phyloP scores from a whole-genome alignment of 2,329 filamentous ascomycete genomes.

The Nemania diffusa region DNA sequence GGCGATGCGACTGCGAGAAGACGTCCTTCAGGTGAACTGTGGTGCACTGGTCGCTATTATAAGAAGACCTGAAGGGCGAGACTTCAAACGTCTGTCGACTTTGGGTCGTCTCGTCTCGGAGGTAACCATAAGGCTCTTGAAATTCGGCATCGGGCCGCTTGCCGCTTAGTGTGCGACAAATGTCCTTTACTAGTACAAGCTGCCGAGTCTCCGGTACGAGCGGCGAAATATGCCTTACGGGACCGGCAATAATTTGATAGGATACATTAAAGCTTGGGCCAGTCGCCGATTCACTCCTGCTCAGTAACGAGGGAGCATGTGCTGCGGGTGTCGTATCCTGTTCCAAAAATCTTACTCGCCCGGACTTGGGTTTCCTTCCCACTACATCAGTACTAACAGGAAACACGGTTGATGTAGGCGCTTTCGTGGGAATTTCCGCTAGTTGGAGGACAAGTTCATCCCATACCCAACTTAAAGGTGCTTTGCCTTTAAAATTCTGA shows the following conservation, averaged over 20 bases:
- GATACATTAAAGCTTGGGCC: background rate
- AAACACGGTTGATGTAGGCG: background rate
- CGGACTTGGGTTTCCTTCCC: conserved; percentile 15
- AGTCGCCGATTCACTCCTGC: background rate
- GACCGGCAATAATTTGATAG: background rate
- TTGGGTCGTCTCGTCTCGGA: conserved; percentile 25
- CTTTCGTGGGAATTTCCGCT: conserved; percentile 18
- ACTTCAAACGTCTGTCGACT: conserved; percentile 24
- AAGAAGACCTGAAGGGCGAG: conserved; percentile 14
- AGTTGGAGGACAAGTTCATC: conserved; percentile 31
- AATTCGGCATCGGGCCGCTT: background rate
- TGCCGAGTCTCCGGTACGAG: background rate
- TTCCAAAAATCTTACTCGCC: conserved; percentile 4
- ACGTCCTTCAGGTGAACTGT: conserved; percentile 10
- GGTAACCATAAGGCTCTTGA: conserved; percentile 23
- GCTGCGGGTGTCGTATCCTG: background rate
- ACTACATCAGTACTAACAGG: conserved; percentile 1
- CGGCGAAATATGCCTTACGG: background rate
- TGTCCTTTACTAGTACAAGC: conserved; percentile 26
- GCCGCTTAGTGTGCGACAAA: conserved; percentile 26
- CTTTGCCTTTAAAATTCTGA: conserved; percentile 23
- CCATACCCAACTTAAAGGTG: conserved; percentile 29
- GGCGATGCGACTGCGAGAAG: conserved; percentile 23
- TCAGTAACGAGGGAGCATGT: background rate
- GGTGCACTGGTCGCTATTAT: conserved; percentile 10